Conservation (phyloP, 2,329 filamentous ascomycete species). For the Ophiocordyceps camponoti-rufipedis region DNA sequence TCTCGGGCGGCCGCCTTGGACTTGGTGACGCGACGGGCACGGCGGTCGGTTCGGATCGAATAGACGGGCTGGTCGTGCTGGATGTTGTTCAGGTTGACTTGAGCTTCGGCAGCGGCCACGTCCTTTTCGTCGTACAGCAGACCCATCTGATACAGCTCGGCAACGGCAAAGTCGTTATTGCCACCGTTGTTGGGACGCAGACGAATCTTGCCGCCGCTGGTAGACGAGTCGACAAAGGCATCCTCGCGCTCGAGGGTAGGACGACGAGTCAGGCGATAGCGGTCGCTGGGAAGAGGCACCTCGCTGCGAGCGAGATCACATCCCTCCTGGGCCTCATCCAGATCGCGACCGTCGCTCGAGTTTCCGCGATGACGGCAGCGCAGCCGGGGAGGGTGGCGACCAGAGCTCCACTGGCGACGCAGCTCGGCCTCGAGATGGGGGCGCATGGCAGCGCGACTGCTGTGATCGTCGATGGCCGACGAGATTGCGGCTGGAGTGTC, state of each 20-base stretch:
- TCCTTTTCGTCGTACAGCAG: slow-evolving; percentile 22
- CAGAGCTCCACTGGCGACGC: slow-evolving; percentile 1
- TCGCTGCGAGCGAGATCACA: slow-evolving; percentile 16
- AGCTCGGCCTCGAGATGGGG: slow-evolving; percentile 3
- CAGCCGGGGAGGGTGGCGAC: slow-evolving; percentile 1
- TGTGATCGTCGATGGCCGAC: background rate
- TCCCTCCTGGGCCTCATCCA: slow-evolving; percentile 12
- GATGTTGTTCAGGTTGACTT: slow-evolving; percentile 22
- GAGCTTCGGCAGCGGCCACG: slow-evolving; percentile 13
- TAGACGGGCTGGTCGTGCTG: slow-evolving; percentile 19
- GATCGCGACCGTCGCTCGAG: background rate
- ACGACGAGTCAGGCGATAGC: slow-evolving; percentile 12
- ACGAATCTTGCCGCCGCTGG: slow-evolving; percentile 14
- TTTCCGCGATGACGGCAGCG: background rate
- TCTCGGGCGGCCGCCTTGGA: slow-evolving; percentile 7
- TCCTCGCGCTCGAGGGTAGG: slow-evolving; percentile 27
- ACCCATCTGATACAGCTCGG: slow-evolving; percentile 24
- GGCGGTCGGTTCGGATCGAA: slow-evolving; percentile 17
- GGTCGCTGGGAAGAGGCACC: slow-evolving; percentile 19
- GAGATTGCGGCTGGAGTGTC: background rate
- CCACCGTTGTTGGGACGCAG: slow-evolving; percentile 1
- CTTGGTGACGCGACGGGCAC: slow-evolving; percentile 10
- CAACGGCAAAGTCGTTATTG: slow-evolving; percentile 16
- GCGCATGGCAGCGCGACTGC: background rate
- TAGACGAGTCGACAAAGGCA: slow-evolving; percentile 24